Evolutionary conservation across 257 asterid species (phyloP), one percentile per base, ranked within the genome.

Genomic region (Agastache rugosa): DNA sequence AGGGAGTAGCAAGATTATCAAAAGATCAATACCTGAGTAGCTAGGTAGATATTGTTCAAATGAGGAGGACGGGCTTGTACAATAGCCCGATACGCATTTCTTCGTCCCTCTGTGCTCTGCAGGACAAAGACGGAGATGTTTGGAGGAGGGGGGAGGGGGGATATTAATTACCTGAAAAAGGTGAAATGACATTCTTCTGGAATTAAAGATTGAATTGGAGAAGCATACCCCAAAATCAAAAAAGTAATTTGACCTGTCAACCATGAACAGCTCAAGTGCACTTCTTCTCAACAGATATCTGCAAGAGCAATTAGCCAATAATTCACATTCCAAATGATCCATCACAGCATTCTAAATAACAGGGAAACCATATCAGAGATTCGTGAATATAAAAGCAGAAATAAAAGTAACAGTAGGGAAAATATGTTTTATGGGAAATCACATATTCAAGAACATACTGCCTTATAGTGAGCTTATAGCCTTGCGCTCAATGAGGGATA

Each of bases 221-320:
- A 67, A 75, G 81, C 80, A 69, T 90, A 94, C 99, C 88, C 98
- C 99, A 85, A 94, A 92, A 85, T 94, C 98, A 77, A 94, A 92
- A 83, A 94, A 94, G 92, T 79, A 90, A 84, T 94, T 94, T 72
- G 99, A 94, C 77, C 93, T 94, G 79, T 94, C 98, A 75, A 94
- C 90, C 99, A 92, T 90, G 84, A 94, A 94, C 79, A 94, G 72
- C 80, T 94, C 99, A 84, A 94, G 79, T 16, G 97, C 99, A 85
- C 99, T 94, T 92, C 99, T 89, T 84, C 99, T 87, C 85, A 94
- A 75, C 74, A 94, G 96, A 78, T 94, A 94, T 83, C 99, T 94
- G 92, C 73, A 83, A 45, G 65, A 74, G 69, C 16, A 83, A 55
- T 44, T 72, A 70, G 69, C 53, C 65, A 73, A 66, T 41, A 62